phyloP scores from a whole-genome alignment of 2,329 filamentous ascomycete genomes.

The Hypoxylon sp. region DNA sequence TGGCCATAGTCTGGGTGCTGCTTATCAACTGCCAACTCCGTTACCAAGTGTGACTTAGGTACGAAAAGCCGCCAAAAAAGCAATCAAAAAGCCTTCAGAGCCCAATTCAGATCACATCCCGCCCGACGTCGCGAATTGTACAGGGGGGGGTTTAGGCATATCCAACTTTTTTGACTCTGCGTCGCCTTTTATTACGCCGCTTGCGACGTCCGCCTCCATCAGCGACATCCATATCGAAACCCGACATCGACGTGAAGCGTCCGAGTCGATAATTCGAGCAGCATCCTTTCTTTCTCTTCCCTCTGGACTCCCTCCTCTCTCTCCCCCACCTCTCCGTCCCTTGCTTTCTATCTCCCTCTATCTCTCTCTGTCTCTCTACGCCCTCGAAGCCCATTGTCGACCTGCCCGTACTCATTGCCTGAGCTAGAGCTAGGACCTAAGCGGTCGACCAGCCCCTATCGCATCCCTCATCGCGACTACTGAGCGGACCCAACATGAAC shows the following conservation, averaged over 20 bases:
- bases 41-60: neutral
- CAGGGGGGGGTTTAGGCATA: constrained; percentile 19
- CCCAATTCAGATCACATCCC: constrained; percentile 34
- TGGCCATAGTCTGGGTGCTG: neutral
- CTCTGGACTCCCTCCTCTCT: neutral
- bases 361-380: neutral
- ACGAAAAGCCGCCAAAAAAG: neutral
- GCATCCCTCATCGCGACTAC: constrained; percentile 28
- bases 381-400: neutral
- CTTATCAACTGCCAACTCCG: neutral
- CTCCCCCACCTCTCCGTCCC: neutral
- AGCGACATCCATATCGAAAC: constrained; percentile 9
- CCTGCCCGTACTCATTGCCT: neutral
- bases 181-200: constrained; percentile 7
- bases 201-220: constrained; percentile 19
- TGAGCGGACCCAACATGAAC: constrained; percentile 47
- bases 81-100: constrained; percentile 23
- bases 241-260: too few relatives aligned
- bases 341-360: neutral
- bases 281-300: neutral
- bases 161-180: constrained; percentile 9
- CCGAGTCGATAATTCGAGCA: constrained; percentile 10
- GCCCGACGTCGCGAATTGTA: constrained; percentile 32
- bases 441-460: constrained; percentile 23
- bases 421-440: constrained; percentile 5